Conservation (phyloP, 495 filamentous ascomycete genomes). For the Aspergillus campestris region DNA sequence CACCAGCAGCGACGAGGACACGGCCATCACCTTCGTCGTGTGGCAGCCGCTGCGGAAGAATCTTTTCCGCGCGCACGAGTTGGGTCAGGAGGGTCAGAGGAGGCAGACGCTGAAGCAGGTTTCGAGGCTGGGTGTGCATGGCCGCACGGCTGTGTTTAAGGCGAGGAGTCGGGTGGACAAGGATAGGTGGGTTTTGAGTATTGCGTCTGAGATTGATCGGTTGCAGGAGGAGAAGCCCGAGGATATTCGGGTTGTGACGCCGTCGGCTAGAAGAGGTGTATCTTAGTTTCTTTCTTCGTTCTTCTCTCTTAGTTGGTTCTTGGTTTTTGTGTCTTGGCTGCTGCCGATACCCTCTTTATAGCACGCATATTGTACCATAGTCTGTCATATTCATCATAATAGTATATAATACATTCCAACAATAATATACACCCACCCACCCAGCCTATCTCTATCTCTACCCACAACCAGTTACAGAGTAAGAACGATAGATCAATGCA, state of each 20-base stretch:
- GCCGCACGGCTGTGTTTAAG: constrained; percentile 63
- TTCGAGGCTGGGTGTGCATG: constrained; percentile 50
- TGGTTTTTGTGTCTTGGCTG: too few species aligned
- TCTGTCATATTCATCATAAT: neutral
- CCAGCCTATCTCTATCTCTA: too few species aligned
- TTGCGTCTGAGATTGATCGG: constrained; percentile 66
- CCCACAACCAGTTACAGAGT: neutral
- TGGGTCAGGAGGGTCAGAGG: constrained; percentile 33
- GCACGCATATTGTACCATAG: neutral
- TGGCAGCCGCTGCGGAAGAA: constrained; percentile 58
- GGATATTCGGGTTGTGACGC: constrained; percentile 51
- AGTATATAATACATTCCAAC: neutral
- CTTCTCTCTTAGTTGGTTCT: too few species aligned
- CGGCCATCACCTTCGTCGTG: constrained; percentile 63
- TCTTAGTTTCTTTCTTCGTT: neutral
- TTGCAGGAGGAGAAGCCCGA: constrained; percentile 46
- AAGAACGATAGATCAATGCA: constrained; percentile 12
- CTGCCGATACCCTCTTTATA: too few species aligned
- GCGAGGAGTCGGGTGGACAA: constrained; percentile 62
- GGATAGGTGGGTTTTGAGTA: constrained; percentile 68
- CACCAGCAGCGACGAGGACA: constrained; percentile 62
- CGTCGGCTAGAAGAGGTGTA: neutral
- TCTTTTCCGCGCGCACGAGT: constrained; percentile 48
- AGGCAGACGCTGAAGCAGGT: constrained; percentile 41
- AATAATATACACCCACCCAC: neutral